Evolutionary conservation across 108 stramenopile species (phyloP), one percentile per base, ranked within the genome.

Genomic region (Licmophora abbreviata): DNA sequence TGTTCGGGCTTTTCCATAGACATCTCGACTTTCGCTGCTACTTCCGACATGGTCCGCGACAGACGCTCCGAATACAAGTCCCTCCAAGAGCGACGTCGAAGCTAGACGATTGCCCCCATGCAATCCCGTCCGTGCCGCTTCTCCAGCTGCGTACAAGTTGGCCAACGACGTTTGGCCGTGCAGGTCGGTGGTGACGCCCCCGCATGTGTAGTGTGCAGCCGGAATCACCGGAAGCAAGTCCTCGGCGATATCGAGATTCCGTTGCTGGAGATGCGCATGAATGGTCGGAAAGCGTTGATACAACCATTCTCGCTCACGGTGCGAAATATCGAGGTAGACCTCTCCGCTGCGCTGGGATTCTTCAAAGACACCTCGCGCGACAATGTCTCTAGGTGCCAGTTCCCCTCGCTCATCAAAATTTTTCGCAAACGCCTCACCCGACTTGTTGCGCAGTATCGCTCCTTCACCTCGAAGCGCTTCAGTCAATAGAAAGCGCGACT

Each of bases 91-190:
- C 31, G 87, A 90, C n/a, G 95, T 96, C 27, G 83, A 85, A 10
- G 95, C 95, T 33, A 94, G 66, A 20, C 95, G 72, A 63, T 96
- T 96, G 6, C 91, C 95, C 14, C 95, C 95, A 56, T 96, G 95
- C 31, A 96, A 71, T 10, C 95, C 95, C 11, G 95, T 96, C 35
- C 95, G 52, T 3, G 95, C 93, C 8, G 89, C 92, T 54, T 96
- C 95, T 36, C 95, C 95, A 0, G 92, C 93, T 0, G 87, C 88
- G 48, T 77, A 93, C 33, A 96, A 52, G 40, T 65, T 66, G 17
- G 71, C 58, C 52, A 85, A 42, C 40, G 48, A 64, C 17, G 78
- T 87, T 29, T 74, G 49, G 8, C 93, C 95, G 29, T 81, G 58
- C 63, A 86, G 50, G 53, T 94, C 89, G 3, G 91, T 92, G 6